Percentiles rank a stretch among this genome's conserved stretches.
phyloP scores from a whole-genome alignment of 768 basidiomycete species.

The Leccinum boreale region DNA sequence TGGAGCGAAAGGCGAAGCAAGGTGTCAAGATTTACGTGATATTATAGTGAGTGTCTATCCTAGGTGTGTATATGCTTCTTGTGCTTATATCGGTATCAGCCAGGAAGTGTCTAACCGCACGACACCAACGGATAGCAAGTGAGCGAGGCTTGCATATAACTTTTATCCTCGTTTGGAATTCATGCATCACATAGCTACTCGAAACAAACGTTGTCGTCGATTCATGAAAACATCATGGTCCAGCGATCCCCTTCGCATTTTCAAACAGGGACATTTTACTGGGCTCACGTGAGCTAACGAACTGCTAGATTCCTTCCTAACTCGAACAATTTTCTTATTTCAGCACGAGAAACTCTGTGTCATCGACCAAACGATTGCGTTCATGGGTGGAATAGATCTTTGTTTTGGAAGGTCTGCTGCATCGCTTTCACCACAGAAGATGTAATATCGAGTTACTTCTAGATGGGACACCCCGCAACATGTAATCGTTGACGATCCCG shows the following conservation, averaged over 20 bases:
- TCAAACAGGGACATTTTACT: slow-evolving; percentile 95
- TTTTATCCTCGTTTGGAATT: slow-evolving; percentile 5
- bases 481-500: slow-evolving; percentile 79
- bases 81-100: slow-evolving; percentile 37
- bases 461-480: slow-evolving; percentile 99
- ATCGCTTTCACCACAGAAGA: not conserved
- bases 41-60: slow-evolving; percentile 63
- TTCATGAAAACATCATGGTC: slow-evolving; percentile 93
- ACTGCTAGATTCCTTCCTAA: not conserved
- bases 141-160: slow-evolving; percentile 24
- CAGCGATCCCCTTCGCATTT: slow-evolving; percentile 98
- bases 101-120: slow-evolving; percentile 95
- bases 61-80: not conserved
- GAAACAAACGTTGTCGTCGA: slow-evolving; percentile 71
- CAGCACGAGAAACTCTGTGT: slow-evolving; percentile 98
- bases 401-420: slow-evolving; percentile 75
- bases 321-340: not conserved
- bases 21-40: slow-evolving; percentile 97
- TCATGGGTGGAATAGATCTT: slow-evolving; percentile 96
- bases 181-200: slow-evolving; percentile 57
- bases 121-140: slow-evolving; percentile 93
- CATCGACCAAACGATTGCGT: slow-evolving; percentile 94
- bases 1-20: slow-evolving; percentile 90
- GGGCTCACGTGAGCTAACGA: slow-evolving; percentile 80
- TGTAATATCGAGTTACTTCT: slow-evolving; percentile 3